Evolutionary conservation across 2,329 filamentous ascomycete species (phyloP), one percentile per base, ranked within the genome.

Genomic region (Cadophora sp.): DNA sequence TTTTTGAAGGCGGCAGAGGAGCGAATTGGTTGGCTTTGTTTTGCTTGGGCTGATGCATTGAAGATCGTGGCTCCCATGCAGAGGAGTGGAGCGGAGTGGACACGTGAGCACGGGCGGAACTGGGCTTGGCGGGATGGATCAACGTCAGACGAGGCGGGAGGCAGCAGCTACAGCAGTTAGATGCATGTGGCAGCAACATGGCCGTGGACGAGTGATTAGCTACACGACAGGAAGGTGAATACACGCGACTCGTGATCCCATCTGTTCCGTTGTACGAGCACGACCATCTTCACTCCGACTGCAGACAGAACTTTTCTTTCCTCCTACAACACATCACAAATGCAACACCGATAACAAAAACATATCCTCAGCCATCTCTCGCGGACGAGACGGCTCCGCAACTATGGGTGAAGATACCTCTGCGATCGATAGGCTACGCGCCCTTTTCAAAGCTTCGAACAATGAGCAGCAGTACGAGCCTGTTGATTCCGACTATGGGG

Each of bases 381-480:
- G 22, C 19, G 40, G 46, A 55, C 43, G 12, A 27, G 19, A 31
- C 34, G 24, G 26, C 34, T 55, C 53, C 34, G 46, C 64, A 24
- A 50, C 19, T 8, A 68, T 68, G 67, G 63, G 62, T 8, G 51
- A 62, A 40, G 63, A 66, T 26, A 68, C 64, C 55, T 71, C 66
- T 62, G 59, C 71, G 22, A 61, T 76, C 26, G 70, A 75, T 31
- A 70, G 73, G 61, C 65, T 77, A 22, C 72, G 73, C 27, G 62
- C 71, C 7, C 59, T 76, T 16, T 74, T 77, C 56, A 58, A 51
- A 6, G 73, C 72, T 22, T 62, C 70, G 3, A 68, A 72, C 26
- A 53, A 62, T 7, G 73, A 69, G 34, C 70, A 72, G 48, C 69
- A 73, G 9, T 78, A 78, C 65, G 73, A 74, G 48, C 72, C 71